These are phyloP conservation scores for Phytophthora crassamura DNA, from an alignment of 352 stramenopile genomes.

Conservation along the genomic window DNA sequence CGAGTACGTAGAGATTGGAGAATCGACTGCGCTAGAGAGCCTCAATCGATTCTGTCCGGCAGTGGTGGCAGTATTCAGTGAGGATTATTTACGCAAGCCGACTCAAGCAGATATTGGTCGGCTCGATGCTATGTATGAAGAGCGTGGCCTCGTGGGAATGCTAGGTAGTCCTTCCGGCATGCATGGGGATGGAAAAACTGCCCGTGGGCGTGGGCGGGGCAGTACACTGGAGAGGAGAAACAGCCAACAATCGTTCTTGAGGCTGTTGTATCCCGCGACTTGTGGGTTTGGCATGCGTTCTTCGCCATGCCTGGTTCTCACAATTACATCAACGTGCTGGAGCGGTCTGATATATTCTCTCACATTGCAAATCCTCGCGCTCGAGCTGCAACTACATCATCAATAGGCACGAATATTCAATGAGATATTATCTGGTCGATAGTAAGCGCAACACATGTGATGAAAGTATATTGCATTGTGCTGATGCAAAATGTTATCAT, in stretches of 20 bases:
- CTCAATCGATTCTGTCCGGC: constrained; percentile 1
- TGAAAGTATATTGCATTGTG: too few species aligned
- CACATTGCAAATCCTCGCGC: neutral
- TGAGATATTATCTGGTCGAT: constrained; percentile 5
- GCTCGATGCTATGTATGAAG: neutral
- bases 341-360: constrained; percentile 2
- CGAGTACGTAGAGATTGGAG: too few species aligned
- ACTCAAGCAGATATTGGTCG: neutral
- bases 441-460: too few species aligned
- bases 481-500: neutral
- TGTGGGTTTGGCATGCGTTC: constrained; percentile 15
- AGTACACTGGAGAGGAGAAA: neutral
- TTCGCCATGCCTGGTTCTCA: constrained; percentile 7
- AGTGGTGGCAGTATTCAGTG: neutral
- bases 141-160: constrained; percentile 10
- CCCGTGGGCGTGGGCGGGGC: constrained; percentile 8
- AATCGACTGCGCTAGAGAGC: too few species aligned
- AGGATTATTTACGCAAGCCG: neutral
- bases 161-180: constrained; percentile 13
- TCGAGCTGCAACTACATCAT: neutral
- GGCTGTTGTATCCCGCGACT: neutral
- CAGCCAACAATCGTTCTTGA: constrained; percentile 10
- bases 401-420: neutral
- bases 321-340: constrained; percentile 8
- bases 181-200: constrained; percentile 17